These are phyloP conservation scores for Cytospora piceae DNA, from an alignment of 2,329 filamentous ascomycete species.

Conservation along the genomic window DNA sequence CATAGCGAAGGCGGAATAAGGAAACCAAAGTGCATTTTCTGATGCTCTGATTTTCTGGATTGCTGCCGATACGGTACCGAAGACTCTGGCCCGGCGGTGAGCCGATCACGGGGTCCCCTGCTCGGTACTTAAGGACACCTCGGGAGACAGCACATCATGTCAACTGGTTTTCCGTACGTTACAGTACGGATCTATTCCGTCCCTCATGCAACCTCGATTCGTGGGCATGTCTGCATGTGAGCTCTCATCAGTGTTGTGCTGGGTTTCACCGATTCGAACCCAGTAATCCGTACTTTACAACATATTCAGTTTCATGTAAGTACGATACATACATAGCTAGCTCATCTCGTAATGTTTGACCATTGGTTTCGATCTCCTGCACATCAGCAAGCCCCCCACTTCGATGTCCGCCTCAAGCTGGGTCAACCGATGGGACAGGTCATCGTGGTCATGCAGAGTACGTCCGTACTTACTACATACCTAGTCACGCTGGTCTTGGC, in stretches of 20 bases:
- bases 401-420: slow-evolving; percentile 13
- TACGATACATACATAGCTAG: too few relatives aligned
- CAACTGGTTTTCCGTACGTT: too few relatives aligned
- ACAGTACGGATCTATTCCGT: too few relatives aligned
- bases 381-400: neutral
- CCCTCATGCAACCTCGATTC: too few relatives aligned
- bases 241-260: too few relatives aligned
- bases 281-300: too few relatives aligned
- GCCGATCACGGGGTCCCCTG: neutral
- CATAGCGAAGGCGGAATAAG: neutral
- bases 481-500: too few relatives aligned
- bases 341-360: neutral
- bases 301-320: too few relatives aligned
- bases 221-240: too few relatives aligned
- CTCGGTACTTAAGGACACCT: neutral
- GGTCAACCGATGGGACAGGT: neutral
- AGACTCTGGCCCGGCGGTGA: slow-evolving; percentile 1
- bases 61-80: neutral
- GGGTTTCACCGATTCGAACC: too few relatives aligned
- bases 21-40: neutral
- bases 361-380: neutral
- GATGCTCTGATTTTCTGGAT: neutral
- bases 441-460: neutral
- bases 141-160: too few relatives aligned
- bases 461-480: too few relatives aligned